phyloP scores from a whole-genome alignment of 352 stramenopile species.

The Pythium sp. region DNA sequence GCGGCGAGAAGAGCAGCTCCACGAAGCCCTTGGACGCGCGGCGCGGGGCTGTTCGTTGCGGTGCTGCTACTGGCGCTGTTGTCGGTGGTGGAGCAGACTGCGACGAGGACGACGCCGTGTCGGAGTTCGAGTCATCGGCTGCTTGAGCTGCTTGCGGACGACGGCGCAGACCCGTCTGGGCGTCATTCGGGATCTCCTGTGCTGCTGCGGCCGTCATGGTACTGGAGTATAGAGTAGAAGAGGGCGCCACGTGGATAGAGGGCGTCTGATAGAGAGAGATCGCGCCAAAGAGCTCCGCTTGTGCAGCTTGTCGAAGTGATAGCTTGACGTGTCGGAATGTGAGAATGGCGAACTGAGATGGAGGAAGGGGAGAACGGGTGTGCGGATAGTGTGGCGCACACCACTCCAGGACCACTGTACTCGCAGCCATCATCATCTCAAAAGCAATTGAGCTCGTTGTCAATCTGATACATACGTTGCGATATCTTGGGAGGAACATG shows the following conservation, averaged over 20 bases:
- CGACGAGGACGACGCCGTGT: slow-evolving; percentile 18
- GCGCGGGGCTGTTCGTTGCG: background rate
- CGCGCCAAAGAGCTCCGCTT: background rate
- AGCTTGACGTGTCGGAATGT: slow-evolving; percentile 1
- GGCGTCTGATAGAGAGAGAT: background rate
- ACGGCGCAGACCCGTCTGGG: slow-evolving; percentile 23
- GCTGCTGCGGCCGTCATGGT: slow-evolving; percentile 16
- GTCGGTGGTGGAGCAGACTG: slow-evolving; percentile 6
- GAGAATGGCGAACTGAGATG: slow-evolving; percentile 4
- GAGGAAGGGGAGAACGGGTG: background rate
- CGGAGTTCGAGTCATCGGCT: slow-evolving; percentile 12
- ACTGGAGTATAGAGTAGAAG: background rate
- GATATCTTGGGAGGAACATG: no score
- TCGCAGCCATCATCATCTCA: background rate
- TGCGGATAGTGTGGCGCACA: background rate
- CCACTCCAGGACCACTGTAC: background rate
- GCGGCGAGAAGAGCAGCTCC: slow-evolving; percentile 69
- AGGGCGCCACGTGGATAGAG: background rate
- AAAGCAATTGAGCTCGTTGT: no score
- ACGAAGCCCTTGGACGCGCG: slow-evolving; percentile 53
- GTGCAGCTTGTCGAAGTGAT: background rate
- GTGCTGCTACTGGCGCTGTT: background rate
- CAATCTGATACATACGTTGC: no score
- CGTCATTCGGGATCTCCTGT: slow-evolving; percentile 8
- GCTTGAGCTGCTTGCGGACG: slow-evolving; percentile 24